phyloP scores from a whole-genome alignment of 805 yeast genomes.

The Monosporozyma solicola region DNA sequence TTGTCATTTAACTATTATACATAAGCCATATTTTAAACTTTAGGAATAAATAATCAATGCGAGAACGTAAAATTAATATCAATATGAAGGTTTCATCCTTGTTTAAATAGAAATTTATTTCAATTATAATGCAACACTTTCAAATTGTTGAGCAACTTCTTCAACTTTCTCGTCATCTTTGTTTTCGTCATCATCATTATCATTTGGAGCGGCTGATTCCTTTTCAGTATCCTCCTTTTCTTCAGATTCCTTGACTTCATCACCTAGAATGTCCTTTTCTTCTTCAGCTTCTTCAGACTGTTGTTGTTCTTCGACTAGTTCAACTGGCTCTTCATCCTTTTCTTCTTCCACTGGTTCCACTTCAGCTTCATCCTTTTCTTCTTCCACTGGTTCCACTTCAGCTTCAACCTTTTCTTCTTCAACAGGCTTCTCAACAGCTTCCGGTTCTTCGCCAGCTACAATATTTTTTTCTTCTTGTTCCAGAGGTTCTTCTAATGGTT shows the following conservation, averaged over 20 bases:
- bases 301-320: slow-evolving; percentile 7
- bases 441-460: neutral
- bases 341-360: slow-evolving; percentile 6
- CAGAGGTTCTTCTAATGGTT: slow-evolving; percentile 6
- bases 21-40: neutral
- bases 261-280: slow-evolving; percentile 9
- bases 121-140: slow-evolving; percentile 17
- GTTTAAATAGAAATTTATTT: neutral
- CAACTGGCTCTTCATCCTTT: slow-evolving; percentile 3
- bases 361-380: neutral
- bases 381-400: slow-evolving; percentile 3
- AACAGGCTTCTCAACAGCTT: slow-evolving; percentile 1
- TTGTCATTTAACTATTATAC: neutral
- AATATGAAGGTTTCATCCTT: neutral
- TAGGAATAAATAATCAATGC: neutral
- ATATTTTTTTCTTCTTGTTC: slow-evolving; percentile 3
- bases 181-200: slow-evolving; percentile 11
- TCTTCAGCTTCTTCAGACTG: slow-evolving; percentile 4
- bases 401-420: neutral
- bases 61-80: neutral
- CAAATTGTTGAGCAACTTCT: slow-evolving; percentile 11
- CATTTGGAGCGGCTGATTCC: slow-evolving; percentile 3
- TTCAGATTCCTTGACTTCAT: slow-evolving; percentile 5
- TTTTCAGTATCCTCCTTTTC: slow-evolving; percentile 3
- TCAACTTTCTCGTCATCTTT: slow-evolving; percentile 5